Percentiles rank a stretch among this genome's conserved stretches.
phyloP scores from a whole-genome alignment of 148 eudicot genomes.

The Chenopodium quinoa region DNA sequence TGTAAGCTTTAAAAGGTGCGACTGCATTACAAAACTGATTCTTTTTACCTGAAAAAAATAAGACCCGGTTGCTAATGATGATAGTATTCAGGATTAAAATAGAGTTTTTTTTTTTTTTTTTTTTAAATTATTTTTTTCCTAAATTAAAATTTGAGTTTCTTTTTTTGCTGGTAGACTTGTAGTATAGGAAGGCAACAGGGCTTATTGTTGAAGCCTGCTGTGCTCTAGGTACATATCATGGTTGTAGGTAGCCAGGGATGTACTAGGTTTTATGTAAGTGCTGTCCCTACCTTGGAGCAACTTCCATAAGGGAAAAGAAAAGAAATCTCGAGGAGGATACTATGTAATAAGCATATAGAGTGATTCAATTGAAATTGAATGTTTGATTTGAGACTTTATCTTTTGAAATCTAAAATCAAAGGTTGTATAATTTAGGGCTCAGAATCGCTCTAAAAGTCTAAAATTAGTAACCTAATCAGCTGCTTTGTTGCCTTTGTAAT shows the following conservation, averaged over 20 bases:
- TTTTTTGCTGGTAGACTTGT: not conserved
- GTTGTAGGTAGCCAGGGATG: constrained; percentile 10
- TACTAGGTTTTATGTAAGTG: not conserved
- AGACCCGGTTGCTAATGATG: not conserved
- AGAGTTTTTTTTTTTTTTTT: not conserved
- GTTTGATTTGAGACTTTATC: not conserved
- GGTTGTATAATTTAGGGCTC: too few relatives aligned
- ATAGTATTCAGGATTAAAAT: not conserved
- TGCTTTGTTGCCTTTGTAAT: too few relatives aligned
- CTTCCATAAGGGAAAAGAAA: not conserved
- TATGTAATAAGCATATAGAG: constrained; percentile 10
- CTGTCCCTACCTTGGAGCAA: constrained; percentile 11
- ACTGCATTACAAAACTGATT: not conserved
- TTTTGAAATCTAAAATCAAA: not conserved
- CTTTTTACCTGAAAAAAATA: not conserved
- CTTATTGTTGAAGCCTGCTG: constrained; percentile 10
- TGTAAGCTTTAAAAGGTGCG: not conserved
- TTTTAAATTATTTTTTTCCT: not conserved
- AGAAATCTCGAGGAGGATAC: constrained; percentile 4
- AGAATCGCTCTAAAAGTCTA: too few relatives aligned
- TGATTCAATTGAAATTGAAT: not conserved
- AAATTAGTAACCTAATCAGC: too few relatives aligned
- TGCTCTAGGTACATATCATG: constrained; percentile 16
- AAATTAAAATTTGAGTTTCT: not conserved
- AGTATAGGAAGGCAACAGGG: constrained; percentile 17